Evolutionary conservation across 2,329 filamentous ascomycete species (phyloP).

Genomic region (Rachicladosporium sp.): DNA sequence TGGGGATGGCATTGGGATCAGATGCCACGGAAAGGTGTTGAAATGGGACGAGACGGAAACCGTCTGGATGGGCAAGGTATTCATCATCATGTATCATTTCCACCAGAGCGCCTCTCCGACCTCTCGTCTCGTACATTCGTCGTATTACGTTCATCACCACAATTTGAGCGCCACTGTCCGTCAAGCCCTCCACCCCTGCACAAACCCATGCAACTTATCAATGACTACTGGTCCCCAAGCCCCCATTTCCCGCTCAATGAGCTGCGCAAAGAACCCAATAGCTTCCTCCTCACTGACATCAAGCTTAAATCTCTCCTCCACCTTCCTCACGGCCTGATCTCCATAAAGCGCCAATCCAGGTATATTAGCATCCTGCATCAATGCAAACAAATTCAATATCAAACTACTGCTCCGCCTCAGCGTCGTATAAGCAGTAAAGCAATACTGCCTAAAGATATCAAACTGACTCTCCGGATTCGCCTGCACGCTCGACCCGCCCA

Average conservation of each 20-base stretch:
- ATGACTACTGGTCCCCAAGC: conserved; percentile 89
- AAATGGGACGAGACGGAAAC: too few species aligned
- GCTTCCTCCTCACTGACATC: conserved; percentile 89
- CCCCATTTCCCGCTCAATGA: conserved; percentile 84
- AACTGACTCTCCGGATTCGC: conserved; percentile 45
- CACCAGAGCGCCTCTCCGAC: too few species aligned
- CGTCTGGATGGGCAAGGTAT: too few species aligned
- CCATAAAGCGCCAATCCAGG: conserved; percentile 67
- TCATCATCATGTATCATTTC: too few species aligned
- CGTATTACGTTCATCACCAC: too few species aligned
- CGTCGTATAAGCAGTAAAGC: conserved; percentile 86
- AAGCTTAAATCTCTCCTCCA: conserved; percentile 85
- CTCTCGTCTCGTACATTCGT: too few species aligned
- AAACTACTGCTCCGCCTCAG: conserved; percentile 80
- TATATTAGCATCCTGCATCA: conserved; percentile 97
- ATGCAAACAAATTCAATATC: conserved; percentile 85
- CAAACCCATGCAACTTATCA: conserved; percentile 85
- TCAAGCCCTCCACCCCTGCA: conserved; percentile 73
- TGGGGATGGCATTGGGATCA: too few species aligned
- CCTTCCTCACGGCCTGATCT: conserved; percentile 91
- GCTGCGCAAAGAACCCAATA: conserved; percentile 69
- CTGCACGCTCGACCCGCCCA: conserved; percentile 56
- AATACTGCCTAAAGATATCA: conserved; percentile 83
- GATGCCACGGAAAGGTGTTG: too few species aligned
- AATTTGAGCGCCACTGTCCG: too few species aligned